Conservation (phyloP, 257 asterid genomes). For the Marsdenia floribunda region DNA sequence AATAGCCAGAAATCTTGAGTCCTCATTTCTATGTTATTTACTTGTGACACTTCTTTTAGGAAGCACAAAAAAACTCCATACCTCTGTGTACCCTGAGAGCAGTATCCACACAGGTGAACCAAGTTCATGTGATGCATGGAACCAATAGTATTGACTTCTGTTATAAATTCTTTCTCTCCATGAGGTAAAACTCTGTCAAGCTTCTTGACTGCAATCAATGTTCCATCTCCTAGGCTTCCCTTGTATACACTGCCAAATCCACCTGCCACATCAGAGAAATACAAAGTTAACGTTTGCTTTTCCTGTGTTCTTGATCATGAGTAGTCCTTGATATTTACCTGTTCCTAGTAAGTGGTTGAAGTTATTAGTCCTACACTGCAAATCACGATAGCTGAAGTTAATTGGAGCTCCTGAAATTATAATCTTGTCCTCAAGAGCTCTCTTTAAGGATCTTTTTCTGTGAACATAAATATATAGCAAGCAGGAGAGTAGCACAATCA, state of each 20-base stretch:
- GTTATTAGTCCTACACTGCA: slow-evolving; percentile 53
- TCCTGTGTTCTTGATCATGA: neutral
- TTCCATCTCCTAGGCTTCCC: slow-evolving; percentile 68
- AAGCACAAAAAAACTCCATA: slow-evolving; percentile 4
- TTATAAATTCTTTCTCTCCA: slow-evolving; percentile 77
- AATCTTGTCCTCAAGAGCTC: slow-evolving; percentile 55
- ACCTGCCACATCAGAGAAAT: slow-evolving; percentile 41
- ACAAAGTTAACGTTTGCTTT: neutral
- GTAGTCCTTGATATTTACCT: slow-evolving; percentile 35
- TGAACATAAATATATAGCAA: slow-evolving; percentile 45
- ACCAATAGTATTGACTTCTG: slow-evolving; percentile 84
- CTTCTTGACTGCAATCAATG: slow-evolving; percentile 76
- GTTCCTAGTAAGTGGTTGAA: slow-evolving; percentile 73
- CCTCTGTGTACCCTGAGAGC: slow-evolving; percentile 77
- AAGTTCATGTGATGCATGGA: slow-evolving; percentile 94
- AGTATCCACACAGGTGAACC: slow-evolving; percentile 78
- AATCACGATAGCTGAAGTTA: slow-evolving; percentile 62
- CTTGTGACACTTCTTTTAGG: neutral
- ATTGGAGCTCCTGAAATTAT: slow-evolving; percentile 71
- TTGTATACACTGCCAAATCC: slow-evolving; percentile 89
- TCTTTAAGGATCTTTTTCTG: slow-evolving; percentile 44
- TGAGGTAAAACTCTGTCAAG: slow-evolving; percentile 79
- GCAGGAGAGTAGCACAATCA: slow-evolving; percentile 54
- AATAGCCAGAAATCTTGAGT: neutral
- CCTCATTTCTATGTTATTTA: neutral